These are phyloP conservation scores for Fusarium clavum DNA, from an alignment of 2,329 filamentous ascomycete genomes.

Conservation along the genomic window DNA sequence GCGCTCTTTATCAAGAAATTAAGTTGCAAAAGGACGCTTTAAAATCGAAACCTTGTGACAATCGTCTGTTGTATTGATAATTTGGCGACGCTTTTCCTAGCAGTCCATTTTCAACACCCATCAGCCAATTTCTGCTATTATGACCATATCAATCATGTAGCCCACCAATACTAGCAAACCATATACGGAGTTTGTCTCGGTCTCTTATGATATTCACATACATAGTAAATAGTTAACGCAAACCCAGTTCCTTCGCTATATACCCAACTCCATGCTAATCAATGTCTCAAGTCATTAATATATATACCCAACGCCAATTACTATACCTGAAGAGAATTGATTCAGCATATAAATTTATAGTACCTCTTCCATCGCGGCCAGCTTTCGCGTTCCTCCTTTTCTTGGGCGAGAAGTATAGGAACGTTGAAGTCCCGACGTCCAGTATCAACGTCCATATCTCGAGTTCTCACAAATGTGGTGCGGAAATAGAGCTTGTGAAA, in stretches of 20 bases:
- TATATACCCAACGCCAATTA: constrained; percentile 5
- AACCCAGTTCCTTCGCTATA: constrained; percentile 4
- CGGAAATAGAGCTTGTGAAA: constrained; percentile 80
- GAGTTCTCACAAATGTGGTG: constrained; percentile 73
- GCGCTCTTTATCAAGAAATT: neutral
- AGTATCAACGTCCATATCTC: constrained; percentile 88
- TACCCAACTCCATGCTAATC: constrained; percentile 34
- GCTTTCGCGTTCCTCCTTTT: constrained; percentile 75
- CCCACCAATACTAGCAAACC: too few species aligned
- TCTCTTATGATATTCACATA: neutral
- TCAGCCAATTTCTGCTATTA: neutral
- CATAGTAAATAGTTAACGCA: neutral
- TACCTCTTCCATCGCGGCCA: constrained; percentile 83
- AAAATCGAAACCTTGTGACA: neutral
- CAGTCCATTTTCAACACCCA: too few species aligned
- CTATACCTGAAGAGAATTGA: neutral
- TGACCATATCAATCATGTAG: neutral
- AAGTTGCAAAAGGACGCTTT: neutral
- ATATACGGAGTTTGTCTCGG: neutral
- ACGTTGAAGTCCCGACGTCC: constrained; percentile 88
- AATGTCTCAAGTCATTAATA: constrained; percentile 14
- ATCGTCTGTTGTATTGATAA: neutral
- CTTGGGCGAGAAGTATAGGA: constrained; percentile 80
- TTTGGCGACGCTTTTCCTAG: neutral
- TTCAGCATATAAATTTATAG: constrained; percentile 78